Percentiles rank a stretch among this genome's conserved stretches.
Evolutionary conservation across 768 basidiomycete genomes (phyloP).

Genomic region (Auricularia cornea): DNA sequence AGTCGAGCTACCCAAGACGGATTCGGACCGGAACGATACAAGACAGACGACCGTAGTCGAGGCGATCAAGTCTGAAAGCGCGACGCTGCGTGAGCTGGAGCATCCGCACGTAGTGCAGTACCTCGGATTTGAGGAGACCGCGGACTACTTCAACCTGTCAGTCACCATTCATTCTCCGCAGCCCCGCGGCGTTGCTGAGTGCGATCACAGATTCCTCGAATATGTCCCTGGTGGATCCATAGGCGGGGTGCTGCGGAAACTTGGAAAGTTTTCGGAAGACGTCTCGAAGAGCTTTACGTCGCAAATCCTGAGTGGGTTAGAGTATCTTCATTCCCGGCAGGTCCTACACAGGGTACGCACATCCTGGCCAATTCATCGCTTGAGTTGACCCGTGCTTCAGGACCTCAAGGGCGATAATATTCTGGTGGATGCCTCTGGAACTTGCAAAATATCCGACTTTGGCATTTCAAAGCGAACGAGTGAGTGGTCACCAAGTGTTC

Average conservation of each 20-base stretch:
- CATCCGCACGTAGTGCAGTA: conserved; percentile 44
- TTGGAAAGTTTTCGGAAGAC: conserved; percentile 87
- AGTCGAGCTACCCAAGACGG: conserved; percentile 37
- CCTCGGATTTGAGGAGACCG: conserved; percentile 31
- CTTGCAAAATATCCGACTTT: conserved; percentile 97
- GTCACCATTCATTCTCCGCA: conserved; percentile 4
- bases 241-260: conserved; percentile 79
- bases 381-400: conserved; percentile 29
- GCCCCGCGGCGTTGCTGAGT: neutral
- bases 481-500: conserved; percentile 11
- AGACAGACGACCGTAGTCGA: conserved; percentile 33
- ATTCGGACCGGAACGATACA: conserved; percentile 32
- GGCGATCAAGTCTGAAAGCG: conserved; percentile 37
- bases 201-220: conserved; percentile 75
- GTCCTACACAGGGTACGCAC: conserved; percentile 80
- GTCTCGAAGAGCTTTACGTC: conserved; percentile 87
- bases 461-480: conserved; percentile 92
- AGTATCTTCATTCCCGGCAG: conserved; percentile 85
- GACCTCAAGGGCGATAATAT: conserved; percentile 99
- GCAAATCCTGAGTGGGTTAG: conserved; percentile 86
- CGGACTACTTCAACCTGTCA: conserved; percentile 29
- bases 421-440: conserved; percentile 82
- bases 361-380: neutral
- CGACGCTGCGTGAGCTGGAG: conserved; percentile 39
- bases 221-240: conserved; percentile 98